Percentiles rank a stretch among this genome's conserved stretches.
Evolutionary conservation across 805 yeast species (phyloP).

Genomic region (Vanderwaltozyma yarrowii): DNA sequence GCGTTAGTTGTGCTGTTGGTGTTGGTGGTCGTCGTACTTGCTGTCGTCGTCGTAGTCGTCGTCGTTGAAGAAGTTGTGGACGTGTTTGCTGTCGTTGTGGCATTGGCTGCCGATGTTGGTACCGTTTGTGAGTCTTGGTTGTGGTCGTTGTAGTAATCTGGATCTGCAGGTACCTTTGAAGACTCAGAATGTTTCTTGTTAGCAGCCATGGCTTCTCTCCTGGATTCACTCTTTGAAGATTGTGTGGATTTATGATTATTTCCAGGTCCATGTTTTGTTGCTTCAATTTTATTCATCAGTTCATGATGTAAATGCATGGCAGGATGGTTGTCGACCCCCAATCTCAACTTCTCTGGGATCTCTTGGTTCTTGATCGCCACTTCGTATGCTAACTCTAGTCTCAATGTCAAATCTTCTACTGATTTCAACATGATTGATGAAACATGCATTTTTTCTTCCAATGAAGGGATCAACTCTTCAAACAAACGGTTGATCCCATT

Average conservation of each 20-base stretch:
- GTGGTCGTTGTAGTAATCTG: no score
- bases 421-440: constrained; percentile 84
- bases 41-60: constrained; percentile 8
- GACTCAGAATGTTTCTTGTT: constrained; percentile 30
- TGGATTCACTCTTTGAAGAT: constrained; percentile 67
- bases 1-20: neutral
- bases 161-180: constrained; percentile 3
- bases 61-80: constrained; percentile 9
- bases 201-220: constrained; percentile 91
- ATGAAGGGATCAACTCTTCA: constrained; percentile 73
- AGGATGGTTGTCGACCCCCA: constrained; percentile 80
- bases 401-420: constrained; percentile 51
- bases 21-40: constrained; percentile 2
- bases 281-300: constrained; percentile 26
- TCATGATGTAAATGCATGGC: constrained; percentile 50
- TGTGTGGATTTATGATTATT: constrained; percentile 44
- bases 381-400: constrained; percentile 75
- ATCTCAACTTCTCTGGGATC: constrained; percentile 67
- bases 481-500: constrained; percentile 33
- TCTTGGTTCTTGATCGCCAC: constrained; percentile 58
- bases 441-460: constrained; percentile 96
- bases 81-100: neutral
- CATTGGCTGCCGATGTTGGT: neutral
- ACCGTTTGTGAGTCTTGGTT: neutral
- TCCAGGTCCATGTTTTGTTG: constrained; percentile 7